Percentiles rank a stretch among this genome's conserved stretches.
Evolutionary conservation across 345 rosid genomes (phyloP).

Genomic region (Bretschneidera sinensis): DNA sequence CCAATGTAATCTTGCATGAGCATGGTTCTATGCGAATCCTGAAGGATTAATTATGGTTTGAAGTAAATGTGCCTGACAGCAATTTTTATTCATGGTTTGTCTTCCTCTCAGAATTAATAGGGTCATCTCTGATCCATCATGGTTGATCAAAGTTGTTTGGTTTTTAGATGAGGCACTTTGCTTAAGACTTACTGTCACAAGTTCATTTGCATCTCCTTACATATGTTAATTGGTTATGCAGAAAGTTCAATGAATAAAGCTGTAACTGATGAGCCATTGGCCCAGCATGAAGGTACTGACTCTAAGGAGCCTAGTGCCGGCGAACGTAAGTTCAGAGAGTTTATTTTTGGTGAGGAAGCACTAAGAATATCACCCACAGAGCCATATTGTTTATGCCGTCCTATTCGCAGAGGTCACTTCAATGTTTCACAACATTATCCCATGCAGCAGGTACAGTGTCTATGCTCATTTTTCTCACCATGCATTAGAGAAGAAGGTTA

Average conservation of each 20-base stretch:
- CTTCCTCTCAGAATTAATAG: background rate
- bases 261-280: conserved; percentile 23
- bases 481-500: too few species aligned
- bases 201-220: conserved; percentile 4
- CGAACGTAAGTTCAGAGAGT: conserved; percentile 43
- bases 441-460: conserved; percentile 61
- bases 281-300: conserved; percentile 27
- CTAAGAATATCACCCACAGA: conserved; percentile 65
- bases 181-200: background rate
- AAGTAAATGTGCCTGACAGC: background rate
- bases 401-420: conserved; percentile 90
- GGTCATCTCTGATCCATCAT: background rate
- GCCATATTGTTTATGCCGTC: conserved; percentile 69
- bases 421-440: conserved; percentile 78
- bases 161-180: background rate
- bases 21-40: background rate
- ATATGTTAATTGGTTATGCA: conserved; percentile 24
- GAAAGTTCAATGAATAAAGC: conserved; percentile 45
- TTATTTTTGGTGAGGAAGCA: conserved; percentile 89
- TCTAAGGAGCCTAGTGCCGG: conserved; percentile 32
- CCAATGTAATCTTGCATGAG: background rate
- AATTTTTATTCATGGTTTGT: background rate
- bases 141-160: background rate
- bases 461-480: background rate
- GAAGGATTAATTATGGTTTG: background rate